Percentiles rank a stretch among this genome's conserved stretches.
Evolutionary conservation across 2,329 filamentous ascomycete genomes (phyloP).

Genomic region (Eutypella sp.): DNA sequence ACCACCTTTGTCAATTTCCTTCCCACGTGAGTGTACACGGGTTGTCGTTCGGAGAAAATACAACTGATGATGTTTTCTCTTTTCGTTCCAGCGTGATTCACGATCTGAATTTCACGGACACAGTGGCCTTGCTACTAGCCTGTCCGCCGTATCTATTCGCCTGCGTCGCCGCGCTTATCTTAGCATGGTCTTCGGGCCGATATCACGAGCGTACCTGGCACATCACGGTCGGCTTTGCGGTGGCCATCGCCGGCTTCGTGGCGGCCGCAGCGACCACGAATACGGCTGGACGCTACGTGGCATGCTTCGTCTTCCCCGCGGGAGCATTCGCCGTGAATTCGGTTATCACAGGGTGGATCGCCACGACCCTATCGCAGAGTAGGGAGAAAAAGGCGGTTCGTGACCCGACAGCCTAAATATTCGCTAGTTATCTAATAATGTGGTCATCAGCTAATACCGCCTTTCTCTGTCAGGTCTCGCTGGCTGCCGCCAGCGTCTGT

Average conservation of each 20-base stretch:
- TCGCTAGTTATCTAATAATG: too few relatives aligned
- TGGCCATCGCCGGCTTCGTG: constrained; percentile 38
- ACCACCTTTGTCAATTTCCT: constrained; percentile 29
- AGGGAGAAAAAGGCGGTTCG: constrained; percentile 42
- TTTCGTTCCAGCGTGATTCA: constrained; percentile 38
- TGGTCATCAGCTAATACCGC: too few relatives aligned
- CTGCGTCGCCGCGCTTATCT: constrained; percentile 39
- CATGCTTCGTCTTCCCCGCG: constrained; percentile 36
- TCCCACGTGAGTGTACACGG: constrained; percentile 24
- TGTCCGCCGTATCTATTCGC: constrained; percentile 49
- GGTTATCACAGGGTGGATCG: constrained; percentile 42
- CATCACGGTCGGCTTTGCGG: constrained; percentile 37
- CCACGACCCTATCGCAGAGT: constrained; percentile 37
- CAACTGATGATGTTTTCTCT: background rate
- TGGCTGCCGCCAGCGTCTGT: constrained; percentile 1
- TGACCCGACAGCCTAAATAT: too few relatives aligned
- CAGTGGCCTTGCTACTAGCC: constrained; percentile 46
- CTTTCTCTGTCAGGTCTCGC: constrained; percentile 3
- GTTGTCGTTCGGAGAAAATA: too few relatives aligned
- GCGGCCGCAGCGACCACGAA: constrained; percentile 30
- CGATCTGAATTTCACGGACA: constrained; percentile 43
- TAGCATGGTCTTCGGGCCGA: constrained; percentile 45
- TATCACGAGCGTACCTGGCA: constrained; percentile 45
- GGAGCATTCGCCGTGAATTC: constrained; percentile 40
- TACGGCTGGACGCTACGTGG: constrained; percentile 33